Base-by-base conservation (phyloP, 2,329 filamentous ascomycete genomes). In the Talaromyces islandicus region DNA sequence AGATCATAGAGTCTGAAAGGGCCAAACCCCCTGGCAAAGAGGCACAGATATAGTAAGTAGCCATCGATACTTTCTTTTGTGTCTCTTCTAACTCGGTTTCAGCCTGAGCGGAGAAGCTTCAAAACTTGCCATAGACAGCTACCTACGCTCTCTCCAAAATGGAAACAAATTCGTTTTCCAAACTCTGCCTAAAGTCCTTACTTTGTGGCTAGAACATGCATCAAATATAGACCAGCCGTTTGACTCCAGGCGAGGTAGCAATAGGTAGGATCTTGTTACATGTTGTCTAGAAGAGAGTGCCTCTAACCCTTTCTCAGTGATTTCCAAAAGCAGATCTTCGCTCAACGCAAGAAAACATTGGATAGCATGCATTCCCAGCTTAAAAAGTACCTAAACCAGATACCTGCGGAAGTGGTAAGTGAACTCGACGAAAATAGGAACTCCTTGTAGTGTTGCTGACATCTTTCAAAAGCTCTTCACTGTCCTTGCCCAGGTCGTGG, bases 151-250 rank as follows among this genome's bases (percentile, higher is more conserved):
- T 2, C 83, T 97, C 51, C 86, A 87, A 29, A 93, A 88, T 66
- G 94, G 94, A 32, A 94, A 91, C 53, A 99, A 97, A 75, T 97
- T 97, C 73, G 85, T 97, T 50, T 96, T 96, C 69, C 92, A 97
- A 73, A 97, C 92, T 0, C 80, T 99, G 35, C 95, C 94, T 0
- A 90, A 95, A 63, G 83, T 97, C 52, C 77, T 99, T 46, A 99
- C 94, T 0, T 80, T 99, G 2, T 99, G 95, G 93, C 81, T 99
- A 41, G 93, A 97, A 68, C 83, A 99, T 63, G 93, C 91, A 6
- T 88, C 89, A 41, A 86, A 90, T 62, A 81, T 91, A 38, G 84
- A 89, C 69, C 85, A 86, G 66, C 76, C 78, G 27, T 71, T 83
- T 60, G 81, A 84, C 66, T 71, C 78, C 1, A 81, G 80, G 64